phyloP scores from a whole-genome alignment of 2,329 filamentous ascomycete species.

The Aureobasidium sp. region DNA sequence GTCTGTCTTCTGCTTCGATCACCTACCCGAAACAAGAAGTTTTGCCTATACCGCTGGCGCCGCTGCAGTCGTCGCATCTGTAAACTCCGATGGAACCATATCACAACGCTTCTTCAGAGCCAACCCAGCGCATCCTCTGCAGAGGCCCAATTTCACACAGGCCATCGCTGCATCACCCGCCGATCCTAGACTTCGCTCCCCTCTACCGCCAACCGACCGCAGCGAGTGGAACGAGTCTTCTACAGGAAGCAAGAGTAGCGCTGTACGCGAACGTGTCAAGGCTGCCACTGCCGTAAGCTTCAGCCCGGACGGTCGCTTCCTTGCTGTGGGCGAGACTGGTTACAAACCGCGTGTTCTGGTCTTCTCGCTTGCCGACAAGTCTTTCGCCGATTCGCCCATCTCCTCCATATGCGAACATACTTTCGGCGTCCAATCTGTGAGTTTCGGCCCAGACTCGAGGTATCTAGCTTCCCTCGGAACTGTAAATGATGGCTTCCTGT shows the following conservation, averaged over 20 bases:
- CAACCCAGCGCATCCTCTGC: conserved; percentile 17
- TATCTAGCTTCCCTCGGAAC: conserved; percentile 84
- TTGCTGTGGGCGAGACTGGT: conserved; percentile 91
- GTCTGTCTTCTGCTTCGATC: conserved; percentile 80
- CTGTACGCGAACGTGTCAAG: conserved; percentile 86
- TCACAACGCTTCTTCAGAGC: conserved; percentile 88
- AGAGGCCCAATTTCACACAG: background rate
- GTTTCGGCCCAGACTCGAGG: conserved; percentile 80
- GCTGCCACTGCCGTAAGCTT: conserved; percentile 85
- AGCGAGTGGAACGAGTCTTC: conserved; percentile 52
- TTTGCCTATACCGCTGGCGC: conserved; percentile 93
- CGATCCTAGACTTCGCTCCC: background rate
- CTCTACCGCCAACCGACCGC: background rate
- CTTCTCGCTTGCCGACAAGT: conserved; percentile 71
- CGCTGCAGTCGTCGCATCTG: conserved; percentile 80
- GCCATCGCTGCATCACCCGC: conserved; percentile 8
- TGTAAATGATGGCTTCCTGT: conserved; percentile 88
- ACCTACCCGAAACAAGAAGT: conserved; percentile 57
- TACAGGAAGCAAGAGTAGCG: conserved; percentile 63
- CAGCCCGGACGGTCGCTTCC: conserved; percentile 75
- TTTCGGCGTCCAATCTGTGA: conserved; percentile 79
- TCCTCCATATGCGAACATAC: conserved; percentile 84
- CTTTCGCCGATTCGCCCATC: conserved; percentile 71
- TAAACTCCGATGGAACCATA: conserved; percentile 58
- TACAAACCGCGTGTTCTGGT: conserved; percentile 88